Evolutionary conservation across 1,284 basidiomycete species (phyloP).

Genomic region (Pisolithus thermaeus): DNA sequence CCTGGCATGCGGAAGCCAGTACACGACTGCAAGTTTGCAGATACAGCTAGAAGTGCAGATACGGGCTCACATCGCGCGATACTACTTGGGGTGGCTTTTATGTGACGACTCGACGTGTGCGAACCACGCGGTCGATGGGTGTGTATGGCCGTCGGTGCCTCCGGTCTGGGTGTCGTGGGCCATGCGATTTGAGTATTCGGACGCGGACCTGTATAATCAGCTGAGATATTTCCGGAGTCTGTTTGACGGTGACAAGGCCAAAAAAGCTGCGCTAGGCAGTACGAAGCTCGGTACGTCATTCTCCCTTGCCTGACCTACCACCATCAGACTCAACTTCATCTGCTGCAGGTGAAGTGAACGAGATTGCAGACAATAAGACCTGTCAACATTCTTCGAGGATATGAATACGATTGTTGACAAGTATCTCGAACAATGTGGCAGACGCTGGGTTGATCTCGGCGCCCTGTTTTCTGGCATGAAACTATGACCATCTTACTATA

Average conservation of each 20-base stretch:
- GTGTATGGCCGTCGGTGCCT: constrained; percentile 86
- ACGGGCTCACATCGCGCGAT: constrained; percentile 68
- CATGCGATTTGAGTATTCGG: constrained; percentile 82
- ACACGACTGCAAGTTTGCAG: constrained; percentile 62
- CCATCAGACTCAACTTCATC: constrained; percentile 5
- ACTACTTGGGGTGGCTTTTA: constrained; percentile 86
- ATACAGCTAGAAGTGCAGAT: constrained; percentile 87
- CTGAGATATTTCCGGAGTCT: constrained; percentile 75
- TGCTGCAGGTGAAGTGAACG: constrained; percentile 50
- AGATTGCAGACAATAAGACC: constrained; percentile 44
- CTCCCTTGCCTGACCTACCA: background rate
- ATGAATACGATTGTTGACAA: constrained; percentile 62
- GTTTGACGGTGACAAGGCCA: constrained; percentile 69
- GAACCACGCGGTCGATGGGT: constrained; percentile 83
- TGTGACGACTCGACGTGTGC: constrained; percentile 88
- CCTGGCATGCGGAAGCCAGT: constrained; percentile 52
- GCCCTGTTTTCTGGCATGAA: constrained; percentile 72
- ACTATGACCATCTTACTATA: constrained; percentile 22
- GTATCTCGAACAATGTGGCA: constrained; percentile 78
- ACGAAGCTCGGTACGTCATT: constrained; percentile 43
- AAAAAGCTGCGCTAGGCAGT: constrained; percentile 45
- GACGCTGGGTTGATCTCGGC: constrained; percentile 80
- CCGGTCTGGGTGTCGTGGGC: constrained; percentile 61
- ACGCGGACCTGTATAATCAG: constrained; percentile 81
- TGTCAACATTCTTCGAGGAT: constrained; percentile 37